phyloP scores from a whole-genome alignment of 2,329 filamentous ascomycete species.

The Fusarium hainanense region DNA sequence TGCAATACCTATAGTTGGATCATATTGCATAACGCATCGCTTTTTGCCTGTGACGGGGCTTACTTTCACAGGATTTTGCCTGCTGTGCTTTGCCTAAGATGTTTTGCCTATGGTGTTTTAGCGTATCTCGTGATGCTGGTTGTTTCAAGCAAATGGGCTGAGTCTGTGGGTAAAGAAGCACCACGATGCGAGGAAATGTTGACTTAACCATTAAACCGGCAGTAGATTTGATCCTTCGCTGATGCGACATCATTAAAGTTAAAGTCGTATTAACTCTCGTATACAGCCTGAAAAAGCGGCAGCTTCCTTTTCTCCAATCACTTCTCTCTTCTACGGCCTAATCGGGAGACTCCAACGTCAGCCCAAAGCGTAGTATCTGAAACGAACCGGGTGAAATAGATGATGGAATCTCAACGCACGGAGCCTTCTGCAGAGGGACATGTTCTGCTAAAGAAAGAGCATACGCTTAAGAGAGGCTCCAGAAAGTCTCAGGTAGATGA shows the following conservation, averaged over 20 bases:
- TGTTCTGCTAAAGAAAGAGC: background rate
- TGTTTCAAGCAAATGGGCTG: slow-evolving; percentile 16
- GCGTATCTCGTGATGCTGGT: background rate
- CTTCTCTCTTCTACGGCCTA: background rate
- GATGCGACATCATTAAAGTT: background rate
- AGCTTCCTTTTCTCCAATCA: background rate
- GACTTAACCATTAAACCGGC: background rate
- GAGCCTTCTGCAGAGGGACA: background rate
- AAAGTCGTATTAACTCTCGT: background rate
- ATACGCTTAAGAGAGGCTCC: background rate
- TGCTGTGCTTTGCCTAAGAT: background rate
- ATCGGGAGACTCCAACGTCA: slow-evolving; percentile 2
- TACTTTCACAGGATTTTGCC: background rate
- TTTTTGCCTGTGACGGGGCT: background rate
- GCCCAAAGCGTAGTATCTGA: slow-evolving; percentile 6
- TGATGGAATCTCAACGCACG: slow-evolving; percentile 9
- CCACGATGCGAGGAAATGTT: background rate
- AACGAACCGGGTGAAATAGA: slow-evolving; percentile 20
- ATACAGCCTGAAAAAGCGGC: background rate
- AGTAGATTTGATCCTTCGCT: background rate
- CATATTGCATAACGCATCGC: background rate
- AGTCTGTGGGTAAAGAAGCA: background rate
- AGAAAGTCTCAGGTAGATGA: slow-evolving; percentile 16
- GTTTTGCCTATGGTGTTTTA: background rate
- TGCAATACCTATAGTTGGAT: background rate